Base-by-base conservation (phyloP, 2,329 filamentous ascomycete genomes). In the Fusarium mangiferae region DNA sequence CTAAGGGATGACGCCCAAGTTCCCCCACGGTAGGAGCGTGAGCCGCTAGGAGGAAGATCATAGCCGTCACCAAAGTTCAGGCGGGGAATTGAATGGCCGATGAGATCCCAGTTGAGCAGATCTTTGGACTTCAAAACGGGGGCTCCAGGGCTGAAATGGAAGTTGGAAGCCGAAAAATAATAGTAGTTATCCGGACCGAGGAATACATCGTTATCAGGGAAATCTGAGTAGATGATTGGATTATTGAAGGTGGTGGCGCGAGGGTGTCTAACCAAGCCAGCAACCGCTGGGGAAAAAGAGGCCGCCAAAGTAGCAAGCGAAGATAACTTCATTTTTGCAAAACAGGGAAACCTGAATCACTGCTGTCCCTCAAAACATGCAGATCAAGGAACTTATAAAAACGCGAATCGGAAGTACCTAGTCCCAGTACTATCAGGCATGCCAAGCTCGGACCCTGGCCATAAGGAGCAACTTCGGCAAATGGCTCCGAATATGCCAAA, bases 81-180 rank as follows among this genome's bases (percentile, higher is more conserved):
- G 4, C 75, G 75, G 1, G 86, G 85, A 9, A 88, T 82, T 1
- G 83, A 84, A 74, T 87, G 86, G 9, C 83, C 82, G 28, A 86
- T 78, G 7, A 80, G 75, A 24, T 87, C 83, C 86, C 86, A 88
- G 69, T 87, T 87, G 39, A 87, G 84, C 0, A 91, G 83, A 75
- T 90, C 87, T 57, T 85, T 85, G 0, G 88, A 90, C 30, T 84
- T 83, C 1, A 91, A 81, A 6, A 91, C 82, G 0, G 89, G 88
- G 0, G 88, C 89, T 15, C 88, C 89, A 2, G 89, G 85, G 17
- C 85, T 88, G 75, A 87, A 90, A 58, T 88, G 86, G 75, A 90
- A 88, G 12, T 84, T 89, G 3, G 88, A 90, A 2, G 88, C 86
- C 0, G 86, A 87, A 73, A 87, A 87, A 78, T 90, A 90, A 77